phyloP scores from a whole-genome alignment of 2,329 filamentous ascomycete genomes.

The Emmonsia crescens region DNA sequence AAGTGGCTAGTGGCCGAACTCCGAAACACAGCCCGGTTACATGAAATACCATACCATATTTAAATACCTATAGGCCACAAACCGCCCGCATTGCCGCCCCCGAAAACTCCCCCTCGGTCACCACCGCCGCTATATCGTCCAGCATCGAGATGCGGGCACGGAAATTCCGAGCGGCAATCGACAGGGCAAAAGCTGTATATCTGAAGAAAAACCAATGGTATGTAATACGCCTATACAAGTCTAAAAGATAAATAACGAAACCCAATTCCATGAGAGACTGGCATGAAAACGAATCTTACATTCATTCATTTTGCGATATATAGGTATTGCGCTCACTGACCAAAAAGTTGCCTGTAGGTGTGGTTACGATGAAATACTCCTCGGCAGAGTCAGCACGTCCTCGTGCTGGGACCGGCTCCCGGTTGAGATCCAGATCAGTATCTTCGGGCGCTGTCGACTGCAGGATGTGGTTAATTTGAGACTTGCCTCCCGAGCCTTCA shows the following conservation, averaged over 20 bases:
- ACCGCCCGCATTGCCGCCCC: not conserved
- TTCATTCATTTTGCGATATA: not conserved
- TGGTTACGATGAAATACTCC: not conserved
- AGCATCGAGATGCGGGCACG: constrained; percentile 10
- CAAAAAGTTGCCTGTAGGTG: not conserved
- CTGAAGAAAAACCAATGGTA: constrained; percentile 6
- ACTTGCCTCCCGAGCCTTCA: constrained; percentile 31
- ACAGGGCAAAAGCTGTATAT: constrained; percentile 11
- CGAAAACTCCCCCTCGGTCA: not conserved
- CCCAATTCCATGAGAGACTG: not conserved
- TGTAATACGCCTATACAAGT: not conserved
- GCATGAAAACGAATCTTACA: not conserved
- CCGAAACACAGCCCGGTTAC: not conserved
- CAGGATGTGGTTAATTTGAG: constrained; percentile 27
- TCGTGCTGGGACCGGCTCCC: constrained; percentile 31
- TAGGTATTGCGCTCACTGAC: not conserved
- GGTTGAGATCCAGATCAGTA: constrained; percentile 32
- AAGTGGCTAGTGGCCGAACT: not conserved
- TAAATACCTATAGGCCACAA: not conserved
- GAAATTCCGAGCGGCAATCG: constrained; percentile 10
- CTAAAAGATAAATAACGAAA: not conserved
- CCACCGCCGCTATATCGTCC: constrained; percentile 5
- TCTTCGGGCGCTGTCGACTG: constrained; percentile 31
- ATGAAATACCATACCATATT: not conserved
- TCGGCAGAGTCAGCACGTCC: constrained; percentile 10